Percentiles rank a stretch among this genome's conserved stretches.
Conservation (phyloP, 306 rosid genomes). For the Carpinus fangiana region DNA sequence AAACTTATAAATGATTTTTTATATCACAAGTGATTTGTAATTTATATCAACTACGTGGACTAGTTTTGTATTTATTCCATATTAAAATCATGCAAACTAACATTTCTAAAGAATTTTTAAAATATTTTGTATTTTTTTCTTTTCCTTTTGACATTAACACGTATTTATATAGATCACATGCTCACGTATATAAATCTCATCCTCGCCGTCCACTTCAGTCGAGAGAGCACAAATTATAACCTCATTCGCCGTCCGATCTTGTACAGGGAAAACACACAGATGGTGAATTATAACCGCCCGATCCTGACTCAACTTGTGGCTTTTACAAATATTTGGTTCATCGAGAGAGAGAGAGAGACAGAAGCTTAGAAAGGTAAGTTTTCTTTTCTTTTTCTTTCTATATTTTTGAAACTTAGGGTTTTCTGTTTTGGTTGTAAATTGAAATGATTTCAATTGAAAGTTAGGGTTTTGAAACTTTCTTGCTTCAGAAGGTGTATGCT, state of each 20-base stretch:
- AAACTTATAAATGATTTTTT: too few species aligned
- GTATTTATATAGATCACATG: too few species aligned
- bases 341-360: neutral
- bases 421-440: neutral
- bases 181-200: too few species aligned
- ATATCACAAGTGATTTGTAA: too few species aligned
- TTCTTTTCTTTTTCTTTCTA: neutral
- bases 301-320: rapidly evolving
- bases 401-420: slow-evolving; percentile 17
- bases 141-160: too few species aligned
- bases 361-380: slow-evolving; percentile 31
- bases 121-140: too few species aligned
- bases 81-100: too few species aligned
- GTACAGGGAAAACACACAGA: slow-evolving; percentile 52
- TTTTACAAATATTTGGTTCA: neutral
- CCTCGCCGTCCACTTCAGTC: slow-evolving; percentile 25
- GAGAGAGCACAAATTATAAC: slow-evolving; percentile 49
- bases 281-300: slow-evolving; percentile 38
- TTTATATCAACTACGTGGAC: too few species aligned
- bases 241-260: slow-evolving; percentile 35
- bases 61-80: too few species aligned
- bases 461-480: neutral
- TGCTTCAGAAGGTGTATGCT: neutral
- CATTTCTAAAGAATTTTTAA: too few species aligned
- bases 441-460: neutral